Evolutionary conservation across 768 basidiomycete species (phyloP), one percentile per base, ranked within the genome.

Genomic region (Hortiboletus flavorubellus): DNA sequence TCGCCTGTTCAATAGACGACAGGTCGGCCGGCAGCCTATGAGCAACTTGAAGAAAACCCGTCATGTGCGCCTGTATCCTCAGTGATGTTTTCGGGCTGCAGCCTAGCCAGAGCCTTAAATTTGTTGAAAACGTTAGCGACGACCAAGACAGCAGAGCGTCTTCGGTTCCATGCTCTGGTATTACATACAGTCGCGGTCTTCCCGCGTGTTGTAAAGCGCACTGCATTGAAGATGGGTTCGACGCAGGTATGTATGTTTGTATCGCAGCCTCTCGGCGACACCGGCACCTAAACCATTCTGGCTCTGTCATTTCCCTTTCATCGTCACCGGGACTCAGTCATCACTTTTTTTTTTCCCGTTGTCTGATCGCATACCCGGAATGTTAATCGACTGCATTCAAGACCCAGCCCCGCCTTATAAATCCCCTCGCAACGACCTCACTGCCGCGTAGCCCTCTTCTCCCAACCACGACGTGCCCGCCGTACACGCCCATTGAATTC

Each of bases 381-480:
- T 5, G 4, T 26, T 26, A 26, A 4, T 26, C 5, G 26, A 38
- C 9, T 14, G 43, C 40, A 18, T 30, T 18, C 37, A 7, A 29
- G 40, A 1, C 47, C 8, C 48, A 57, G 50, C 54, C 46, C 44
- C 47, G 35, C 56, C n/a, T 60, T 64, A 56, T 57, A 65, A 56
- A 49, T 21, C 1, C 39, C 51, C 15, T 30, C 38, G 33, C 40
- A 14, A 38, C 46, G 15, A 11, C 37, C 37, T 16, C 21, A 11
- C 46, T 7, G 16, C 16, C 16, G 14, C 29, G 2, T 34, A 9
- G 5, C 33, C 5, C 16, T 30, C 14, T 37, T 40, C 48, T 33
- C 55, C 31, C 49, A 14, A 43, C 63, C 51, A 65, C 65, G 53
- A 56, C 44, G 60, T 49, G 23, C 39, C 46, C 55, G 26, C 45